Evolutionary conservation across 2,329 filamentous ascomycete species (phyloP).

Genomic region (Aspergillus ruber): DNA sequence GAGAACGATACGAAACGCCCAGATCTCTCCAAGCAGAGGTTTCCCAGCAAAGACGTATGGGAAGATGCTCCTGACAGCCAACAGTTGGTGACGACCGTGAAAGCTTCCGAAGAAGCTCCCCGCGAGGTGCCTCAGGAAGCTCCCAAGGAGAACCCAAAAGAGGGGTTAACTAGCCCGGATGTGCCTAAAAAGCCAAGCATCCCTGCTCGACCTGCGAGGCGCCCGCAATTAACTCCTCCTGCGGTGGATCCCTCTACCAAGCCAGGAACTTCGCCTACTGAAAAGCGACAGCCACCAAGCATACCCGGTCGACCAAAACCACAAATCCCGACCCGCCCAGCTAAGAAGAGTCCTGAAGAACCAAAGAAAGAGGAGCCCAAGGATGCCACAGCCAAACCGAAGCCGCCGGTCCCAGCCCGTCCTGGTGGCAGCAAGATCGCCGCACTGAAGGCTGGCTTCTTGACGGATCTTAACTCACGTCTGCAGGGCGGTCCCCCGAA

Average conservation of each 20-base stretch:
- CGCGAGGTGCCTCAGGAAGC: no score
- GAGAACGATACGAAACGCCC: slow-evolving; percentile 40
- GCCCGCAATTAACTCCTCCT: slow-evolving; percentile 24
- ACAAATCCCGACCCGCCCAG: slow-evolving; percentile 57
- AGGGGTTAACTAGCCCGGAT: slow-evolving; percentile 38
- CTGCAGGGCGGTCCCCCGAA: slow-evolving; percentile 76
- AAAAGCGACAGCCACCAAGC: slow-evolving; percentile 45
- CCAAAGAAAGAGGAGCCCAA: slow-evolving; percentile 29
- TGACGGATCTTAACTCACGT: slow-evolving; percentile 87
- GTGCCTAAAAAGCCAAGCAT: slow-evolving; percentile 27
- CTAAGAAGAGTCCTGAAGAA: slow-evolving; percentile 43
- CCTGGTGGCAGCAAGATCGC: slow-evolving; percentile 82
- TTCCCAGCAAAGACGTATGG: slow-evolving; percentile 91
- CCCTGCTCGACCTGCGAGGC: slow-evolving; percentile 30
- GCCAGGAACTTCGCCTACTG: slow-evolving; percentile 41
- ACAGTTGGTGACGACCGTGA: slow-evolving; percentile 64
- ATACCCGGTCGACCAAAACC: slow-evolving; percentile 59
- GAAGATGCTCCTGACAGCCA: slow-evolving; percentile 85
- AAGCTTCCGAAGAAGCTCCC: slow-evolving; percentile 45
- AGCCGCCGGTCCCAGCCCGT: slow-evolving; percentile 73
- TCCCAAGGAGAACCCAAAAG: no score
- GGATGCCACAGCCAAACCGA: slow-evolving; percentile 53
- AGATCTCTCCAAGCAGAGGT: slow-evolving; percentile 56
- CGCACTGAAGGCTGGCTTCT: slow-evolving; percentile 81
- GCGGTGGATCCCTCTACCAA: slow-evolving; percentile 26